phyloP scores from a whole-genome alignment of 306 rosid species.

The Pyrus pyrifolia region DNA sequence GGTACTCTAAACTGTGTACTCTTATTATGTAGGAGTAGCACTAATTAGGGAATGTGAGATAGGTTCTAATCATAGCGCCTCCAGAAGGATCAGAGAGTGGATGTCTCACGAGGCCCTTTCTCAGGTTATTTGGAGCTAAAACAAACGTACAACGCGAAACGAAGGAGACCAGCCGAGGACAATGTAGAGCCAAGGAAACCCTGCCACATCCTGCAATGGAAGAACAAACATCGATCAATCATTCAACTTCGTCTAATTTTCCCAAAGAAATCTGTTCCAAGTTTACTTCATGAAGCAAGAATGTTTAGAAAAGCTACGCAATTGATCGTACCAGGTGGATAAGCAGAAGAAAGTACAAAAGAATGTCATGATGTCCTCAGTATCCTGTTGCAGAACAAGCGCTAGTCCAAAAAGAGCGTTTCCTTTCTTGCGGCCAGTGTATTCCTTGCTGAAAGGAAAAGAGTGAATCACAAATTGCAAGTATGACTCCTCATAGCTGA shows the following conservation, averaged over 20 bases:
- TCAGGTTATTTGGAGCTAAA: constrained; percentile 79
- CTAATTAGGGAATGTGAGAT: constrained; percentile 32
- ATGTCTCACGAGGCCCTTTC: constrained; percentile 79
- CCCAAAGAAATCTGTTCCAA: neutral
- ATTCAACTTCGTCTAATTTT: neutral
- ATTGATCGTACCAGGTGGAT: constrained; percentile 61
- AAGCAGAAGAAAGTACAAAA: constrained; percentile 86
- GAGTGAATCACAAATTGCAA: too few species aligned
- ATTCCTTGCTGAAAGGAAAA: constrained; percentile 62
- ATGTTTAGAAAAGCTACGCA: too few species aligned
- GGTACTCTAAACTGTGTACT: constrained; percentile 20
- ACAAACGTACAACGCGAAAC: constrained; percentile 89
- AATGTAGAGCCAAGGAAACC: constrained; percentile 95
- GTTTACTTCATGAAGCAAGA: neutral
- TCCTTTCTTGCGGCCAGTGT: constrained; percentile 98
- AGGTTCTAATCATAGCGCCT: constrained; percentile 78
- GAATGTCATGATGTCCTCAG: constrained; percentile 82
- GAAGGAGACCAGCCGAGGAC: constrained; percentile 66
- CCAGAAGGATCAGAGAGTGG: constrained; percentile 89
- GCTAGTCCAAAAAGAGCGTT: constrained; percentile 92
- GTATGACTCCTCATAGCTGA: too few species aligned
- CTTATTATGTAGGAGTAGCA: neutral
- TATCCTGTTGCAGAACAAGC: constrained; percentile 68
- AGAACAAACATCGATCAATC: constrained; percentile 5
- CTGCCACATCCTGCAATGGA: constrained; percentile 81